These are phyloP conservation scores for Phytophthora europaea DNA, from an alignment of 352 stramenopile species.

Conservation along the genomic window DNA sequence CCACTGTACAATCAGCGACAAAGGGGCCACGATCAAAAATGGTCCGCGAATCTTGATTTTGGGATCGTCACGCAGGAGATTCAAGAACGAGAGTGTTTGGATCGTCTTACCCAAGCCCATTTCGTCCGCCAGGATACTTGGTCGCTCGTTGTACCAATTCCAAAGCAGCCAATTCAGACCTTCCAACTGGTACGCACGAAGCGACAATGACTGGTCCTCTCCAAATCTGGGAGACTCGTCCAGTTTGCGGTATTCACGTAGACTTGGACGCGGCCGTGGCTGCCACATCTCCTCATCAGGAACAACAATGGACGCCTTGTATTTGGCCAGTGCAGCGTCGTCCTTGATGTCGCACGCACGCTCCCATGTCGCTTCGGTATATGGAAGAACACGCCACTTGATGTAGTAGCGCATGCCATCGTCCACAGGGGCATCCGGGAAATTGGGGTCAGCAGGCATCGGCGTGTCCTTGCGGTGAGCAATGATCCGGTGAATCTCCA, in stretches of 20 bases:
- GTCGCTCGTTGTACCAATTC: conserved; percentile 92
- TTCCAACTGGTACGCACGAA: conserved; percentile 90
- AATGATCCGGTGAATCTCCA: conserved; percentile 91
- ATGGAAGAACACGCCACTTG: conserved; percentile 90
- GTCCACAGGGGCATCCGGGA: conserved; percentile 83
- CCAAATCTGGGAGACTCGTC: conserved; percentile 83
- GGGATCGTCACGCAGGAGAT: conserved; percentile 92
- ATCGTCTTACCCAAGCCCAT: conserved; percentile 96
- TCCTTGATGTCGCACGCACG: conserved; percentile 89
- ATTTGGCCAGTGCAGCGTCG: conserved; percentile 84
- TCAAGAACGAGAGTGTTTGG: conserved; percentile 94
- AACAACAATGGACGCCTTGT: conserved; percentile 64
- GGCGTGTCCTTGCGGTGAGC: conserved; percentile 77
- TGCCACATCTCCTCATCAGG: conserved; percentile 75
- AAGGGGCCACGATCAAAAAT: conserved; percentile 98
- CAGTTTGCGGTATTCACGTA: conserved; percentile 90
- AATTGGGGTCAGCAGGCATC: conserved; percentile 57
- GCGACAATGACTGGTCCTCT: conserved; percentile 71
- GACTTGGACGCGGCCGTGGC: conserved; percentile 63
- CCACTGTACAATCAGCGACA: conserved; percentile 99
- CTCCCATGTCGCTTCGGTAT: conserved; percentile 91
- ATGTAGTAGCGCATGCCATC: conserved; percentile 87
- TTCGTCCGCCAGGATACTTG: conserved; percentile 90
- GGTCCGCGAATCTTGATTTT: conserved; percentile 93
- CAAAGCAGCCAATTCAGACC: conserved; percentile 91